These are phyloP conservation scores for Cyberlindnera euphorbiiphila DNA, from an alignment of 805 yeast species.

Conservation along the genomic window DNA sequence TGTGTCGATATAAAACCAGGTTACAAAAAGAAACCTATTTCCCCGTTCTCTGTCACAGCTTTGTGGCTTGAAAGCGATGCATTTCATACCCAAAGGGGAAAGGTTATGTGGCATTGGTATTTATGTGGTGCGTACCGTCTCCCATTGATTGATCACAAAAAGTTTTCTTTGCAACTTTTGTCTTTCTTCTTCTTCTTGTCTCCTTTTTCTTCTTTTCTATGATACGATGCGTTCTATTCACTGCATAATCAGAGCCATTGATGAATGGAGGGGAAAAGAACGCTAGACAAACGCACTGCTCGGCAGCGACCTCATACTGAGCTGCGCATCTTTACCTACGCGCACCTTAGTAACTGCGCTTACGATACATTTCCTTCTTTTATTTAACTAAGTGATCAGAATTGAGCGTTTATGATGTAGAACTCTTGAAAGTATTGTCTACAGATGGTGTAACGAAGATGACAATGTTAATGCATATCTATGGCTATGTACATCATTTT, in stretches of 20 bases:
- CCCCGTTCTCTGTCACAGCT: too few relatives aligned
- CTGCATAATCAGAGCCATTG: conserved; percentile 37
- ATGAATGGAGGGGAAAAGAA: conserved; percentile 44
- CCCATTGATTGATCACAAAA: too few relatives aligned
- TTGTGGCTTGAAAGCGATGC: too few relatives aligned
- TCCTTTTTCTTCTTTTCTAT: conserved; percentile 22
- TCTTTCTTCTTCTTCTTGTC: conserved; percentile 3
- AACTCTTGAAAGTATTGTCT: too few relatives aligned
- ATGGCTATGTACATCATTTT: conserved; percentile 2
- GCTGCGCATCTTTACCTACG: conserved; percentile 17
- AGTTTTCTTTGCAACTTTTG: conserved; percentile 4
- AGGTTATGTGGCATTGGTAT: conserved; percentile 7
- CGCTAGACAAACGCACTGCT: conserved; percentile 30
- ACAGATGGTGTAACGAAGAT: too few relatives aligned
- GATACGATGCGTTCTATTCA: conserved; percentile 45
- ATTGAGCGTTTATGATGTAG: too few relatives aligned
- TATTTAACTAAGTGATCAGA: not conserved
- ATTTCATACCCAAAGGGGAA: conserved; percentile 1
- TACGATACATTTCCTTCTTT: conserved; percentile 34
- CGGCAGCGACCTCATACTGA: conserved; percentile 40
- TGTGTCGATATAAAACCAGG: too few relatives aligned
- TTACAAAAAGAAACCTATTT: too few relatives aligned
- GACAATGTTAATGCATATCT: not conserved
- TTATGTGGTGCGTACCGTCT: not conserved
- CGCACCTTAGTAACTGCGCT: conserved; percentile 38